These are phyloP conservation scores for Medicago ruthenica DNA, from an alignment of 306 rosid species.

Conservation along the genomic window DNA sequence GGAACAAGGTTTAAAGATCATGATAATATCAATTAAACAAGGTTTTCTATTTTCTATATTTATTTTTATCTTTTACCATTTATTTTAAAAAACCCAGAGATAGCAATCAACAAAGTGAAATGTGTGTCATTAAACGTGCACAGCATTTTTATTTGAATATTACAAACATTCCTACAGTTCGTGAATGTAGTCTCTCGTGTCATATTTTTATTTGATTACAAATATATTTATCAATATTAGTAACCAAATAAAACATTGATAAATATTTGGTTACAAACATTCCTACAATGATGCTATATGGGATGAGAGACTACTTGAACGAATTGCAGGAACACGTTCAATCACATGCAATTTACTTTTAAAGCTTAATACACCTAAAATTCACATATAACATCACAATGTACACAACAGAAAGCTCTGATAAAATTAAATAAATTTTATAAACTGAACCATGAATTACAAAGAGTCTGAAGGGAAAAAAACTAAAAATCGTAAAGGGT, in stretches of 20 bases:
- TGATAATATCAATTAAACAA: too few species aligned
- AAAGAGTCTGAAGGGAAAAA: constrained; percentile 16
- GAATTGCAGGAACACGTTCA: background rate
- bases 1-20: too few species aligned
- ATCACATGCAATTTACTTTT: background rate
- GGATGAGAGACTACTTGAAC: background rate
- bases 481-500: background rate
- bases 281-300: background rate
- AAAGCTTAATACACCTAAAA: background rate
- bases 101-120: too few species aligned
- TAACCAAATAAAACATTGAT: background rate
- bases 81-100: too few species aligned
- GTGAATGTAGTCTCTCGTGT: too few species aligned
- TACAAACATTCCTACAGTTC: too few species aligned
- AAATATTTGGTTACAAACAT: background rate
- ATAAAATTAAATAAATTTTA: constrained; percentile 23
- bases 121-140: too few species aligned
- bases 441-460: constrained; percentile 33
- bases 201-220: too few species aligned
- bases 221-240: background rate
- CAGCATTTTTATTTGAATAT: too few species aligned
- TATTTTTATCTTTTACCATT: too few species aligned
- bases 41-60: too few species aligned
- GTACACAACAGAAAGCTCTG: background rate
- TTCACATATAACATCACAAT: constrained; percentile 11